Evolutionary conservation across 2,329 filamentous ascomycete genomes (phyloP), one percentile per base, ranked within the genome.

Genomic region (Epichloe sibirici): DNA sequence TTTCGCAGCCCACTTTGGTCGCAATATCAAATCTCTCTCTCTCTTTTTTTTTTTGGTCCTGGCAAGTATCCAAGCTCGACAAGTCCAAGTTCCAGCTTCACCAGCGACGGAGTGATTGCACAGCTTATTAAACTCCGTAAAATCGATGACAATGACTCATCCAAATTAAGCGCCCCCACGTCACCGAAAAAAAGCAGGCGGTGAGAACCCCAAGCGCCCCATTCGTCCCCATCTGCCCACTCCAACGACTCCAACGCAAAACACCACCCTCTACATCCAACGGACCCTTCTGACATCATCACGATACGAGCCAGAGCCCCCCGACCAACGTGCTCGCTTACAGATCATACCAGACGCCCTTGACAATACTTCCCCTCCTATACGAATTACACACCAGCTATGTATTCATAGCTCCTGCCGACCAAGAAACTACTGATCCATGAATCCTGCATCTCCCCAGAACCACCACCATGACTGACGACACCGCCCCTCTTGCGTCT

Each of bases 401-500:
- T 52, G 53, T 34, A 38, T 49, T 38, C 34, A 42, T 48, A 38
- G 34, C 25, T 9, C 6, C n/a, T 2, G 12, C n/a, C 7, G 21
- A 11, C 4, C 8, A 39, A 37, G 12, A 21, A 28, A 25, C 21
- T 13, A 17, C 43, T 15, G 28, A 37, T 51, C 35, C 17, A 31
- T 13, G 17, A 21, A 17, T 21, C 9, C 48, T 39, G 6, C 21
- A n/a, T 39, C 38, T 9, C 43, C 34, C 39, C 45, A 15, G 39
- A 25, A 38, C 17, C 39, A n/a, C 38, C 35, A 51, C 54, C 55
- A 66, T 66, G 63, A 54, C 61, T 40, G 57, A 61, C 53, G 59
- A 61, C 37, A 51, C 59, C n/a, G 55, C 62, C n/a, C 82, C 87
- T 42, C 75, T 97, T 53, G 89, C 90, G 49, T 97, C 91, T 25